Percentiles rank a stretch among this genome's conserved stretches.
phyloP scores from a whole-genome alignment of 257 asterid genomes.

The Cordia subcordata region DNA sequence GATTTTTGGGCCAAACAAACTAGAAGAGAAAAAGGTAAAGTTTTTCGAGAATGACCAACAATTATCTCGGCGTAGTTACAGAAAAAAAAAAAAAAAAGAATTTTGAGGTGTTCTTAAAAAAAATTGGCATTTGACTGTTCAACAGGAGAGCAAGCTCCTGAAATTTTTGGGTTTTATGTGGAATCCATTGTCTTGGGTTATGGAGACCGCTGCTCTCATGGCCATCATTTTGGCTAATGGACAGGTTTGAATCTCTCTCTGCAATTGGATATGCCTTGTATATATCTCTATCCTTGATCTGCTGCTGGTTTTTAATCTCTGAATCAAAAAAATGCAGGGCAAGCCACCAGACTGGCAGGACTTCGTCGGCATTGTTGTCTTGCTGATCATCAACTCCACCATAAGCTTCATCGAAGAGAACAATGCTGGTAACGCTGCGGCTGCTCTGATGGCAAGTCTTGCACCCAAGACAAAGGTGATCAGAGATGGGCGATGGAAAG shows the following conservation, averaged over 20 bases:
- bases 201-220: constrained; percentile 75
- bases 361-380: constrained; percentile 45
- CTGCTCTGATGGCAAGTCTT: constrained; percentile 72
- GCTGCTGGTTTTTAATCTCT: neutral
- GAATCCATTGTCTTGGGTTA: constrained; percentile 80
- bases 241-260: constrained; percentile 23
- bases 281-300: neutral
- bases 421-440: constrained; percentile 77
- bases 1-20: constrained; percentile 79
- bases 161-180: constrained; percentile 79
- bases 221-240: constrained; percentile 67
- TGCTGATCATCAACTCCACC: constrained; percentile 59
- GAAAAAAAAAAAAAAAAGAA: too few species aligned
- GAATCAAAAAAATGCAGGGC: constrained; percentile 19
- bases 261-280: neutral
- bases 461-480: constrained; percentile 73
- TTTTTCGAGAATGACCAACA: too few species aligned
- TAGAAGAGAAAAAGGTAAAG: constrained; percentile 76
- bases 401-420: constrained; percentile 69
- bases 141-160: constrained; percentile 57
- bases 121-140: neutral
- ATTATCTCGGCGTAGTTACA: too few species aligned
- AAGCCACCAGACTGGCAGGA: constrained; percentile 55
- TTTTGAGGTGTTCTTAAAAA: too few species aligned
- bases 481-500: constrained; percentile 60